These are phyloP conservation scores for Climacium dendroides DNA, from an alignment of 225 moss, liverwort and hornwort genomes.

Conservation along the genomic window DNA sequence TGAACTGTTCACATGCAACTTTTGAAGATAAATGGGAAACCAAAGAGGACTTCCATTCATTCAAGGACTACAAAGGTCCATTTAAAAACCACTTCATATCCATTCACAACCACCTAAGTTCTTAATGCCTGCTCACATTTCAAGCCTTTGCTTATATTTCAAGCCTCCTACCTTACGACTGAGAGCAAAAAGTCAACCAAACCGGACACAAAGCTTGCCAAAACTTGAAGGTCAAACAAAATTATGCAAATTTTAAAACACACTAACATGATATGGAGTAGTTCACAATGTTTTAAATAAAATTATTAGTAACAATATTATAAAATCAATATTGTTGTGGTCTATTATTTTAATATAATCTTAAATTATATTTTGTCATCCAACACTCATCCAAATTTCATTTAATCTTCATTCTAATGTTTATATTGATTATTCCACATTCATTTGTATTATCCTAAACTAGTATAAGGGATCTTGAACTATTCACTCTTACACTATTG, in stretches of 20 bases:
- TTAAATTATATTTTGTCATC: neutral
- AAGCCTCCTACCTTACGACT: too few relatives aligned
- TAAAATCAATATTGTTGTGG: neutral
- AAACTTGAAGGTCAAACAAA: neutral
- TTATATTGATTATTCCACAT: neutral
- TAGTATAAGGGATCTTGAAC: neutral
- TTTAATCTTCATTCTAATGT: neutral
- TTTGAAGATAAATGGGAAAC: too few relatives aligned
- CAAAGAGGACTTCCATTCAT: too few relatives aligned
- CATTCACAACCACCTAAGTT: too few relatives aligned
- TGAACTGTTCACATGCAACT: too few relatives aligned
- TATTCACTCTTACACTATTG: fast-evolving
- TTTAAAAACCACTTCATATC: too few relatives aligned
- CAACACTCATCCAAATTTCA: neutral
- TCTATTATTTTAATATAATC: neutral
- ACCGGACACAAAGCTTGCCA: fast-evolving
- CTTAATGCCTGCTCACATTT: too few relatives aligned
- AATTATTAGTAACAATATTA: neutral
- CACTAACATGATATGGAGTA: fast-evolving
- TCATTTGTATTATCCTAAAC: neutral
- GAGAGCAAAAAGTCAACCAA: neutral
- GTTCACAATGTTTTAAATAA: neutral
- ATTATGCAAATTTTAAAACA: neutral
- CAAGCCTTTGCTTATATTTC: too few relatives aligned
- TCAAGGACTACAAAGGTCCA: too few relatives aligned